A percentile compares a stretch with the other conserved stretches of the same genome.
Evolutionary conservation across 768 basidiomycete species (phyloP).

Genomic region (Hypsizygus marmoreus): DNA sequence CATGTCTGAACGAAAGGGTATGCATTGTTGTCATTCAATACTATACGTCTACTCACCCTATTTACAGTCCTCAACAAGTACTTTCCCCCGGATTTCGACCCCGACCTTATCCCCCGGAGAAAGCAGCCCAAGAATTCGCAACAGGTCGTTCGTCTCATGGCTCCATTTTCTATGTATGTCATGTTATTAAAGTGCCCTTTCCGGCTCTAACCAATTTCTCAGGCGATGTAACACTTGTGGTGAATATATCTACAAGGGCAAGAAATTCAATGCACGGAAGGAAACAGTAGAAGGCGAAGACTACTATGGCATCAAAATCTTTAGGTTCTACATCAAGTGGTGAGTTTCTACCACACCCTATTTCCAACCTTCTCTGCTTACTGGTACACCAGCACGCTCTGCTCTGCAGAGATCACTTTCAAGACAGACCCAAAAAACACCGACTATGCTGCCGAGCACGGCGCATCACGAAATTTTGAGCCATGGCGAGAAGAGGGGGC

Average conservation of each 20-base stretch:
- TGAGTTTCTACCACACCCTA: slow-evolving; percentile 31
- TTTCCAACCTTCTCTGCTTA: slow-evolving; percentile 15
- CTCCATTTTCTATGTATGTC: slow-evolving; percentile 94
- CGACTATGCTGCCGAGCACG: slow-evolving; percentile 91
- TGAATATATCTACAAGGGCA: slow-evolving; percentile 99
- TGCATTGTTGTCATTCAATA: slow-evolving; percentile 3
- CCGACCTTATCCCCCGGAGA: slow-evolving; percentile 90
- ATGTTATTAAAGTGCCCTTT: not conserved
- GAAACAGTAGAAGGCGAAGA: slow-evolving; percentile 98
- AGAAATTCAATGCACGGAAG: slow-evolving; percentile 99
- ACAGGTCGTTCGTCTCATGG: slow-evolving; percentile 98
- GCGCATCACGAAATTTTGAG: slow-evolving; percentile 97
- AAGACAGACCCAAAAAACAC: slow-evolving; percentile 99
- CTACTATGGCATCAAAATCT: slow-evolving; percentile 98
- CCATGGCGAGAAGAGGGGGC: slow-evolving; percentile 89
- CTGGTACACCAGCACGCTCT: slow-evolving; percentile 66
- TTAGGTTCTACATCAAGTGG: slow-evolving; percentile 93
- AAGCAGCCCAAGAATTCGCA: slow-evolving; percentile 93
- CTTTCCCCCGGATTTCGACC: slow-evolving; percentile 98
- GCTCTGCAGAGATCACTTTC: slow-evolving; percentile 98
- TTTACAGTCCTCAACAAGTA: slow-evolving; percentile 86
- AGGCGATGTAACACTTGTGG: slow-evolving; percentile 96
- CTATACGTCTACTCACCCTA: not conserved
- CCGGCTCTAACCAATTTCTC: slow-evolving; percentile 9
- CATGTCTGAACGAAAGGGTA: slow-evolving; percentile 88